phyloP scores from a whole-genome alignment of 208 protist genomes.

The Trypanosoma avium region DNA sequence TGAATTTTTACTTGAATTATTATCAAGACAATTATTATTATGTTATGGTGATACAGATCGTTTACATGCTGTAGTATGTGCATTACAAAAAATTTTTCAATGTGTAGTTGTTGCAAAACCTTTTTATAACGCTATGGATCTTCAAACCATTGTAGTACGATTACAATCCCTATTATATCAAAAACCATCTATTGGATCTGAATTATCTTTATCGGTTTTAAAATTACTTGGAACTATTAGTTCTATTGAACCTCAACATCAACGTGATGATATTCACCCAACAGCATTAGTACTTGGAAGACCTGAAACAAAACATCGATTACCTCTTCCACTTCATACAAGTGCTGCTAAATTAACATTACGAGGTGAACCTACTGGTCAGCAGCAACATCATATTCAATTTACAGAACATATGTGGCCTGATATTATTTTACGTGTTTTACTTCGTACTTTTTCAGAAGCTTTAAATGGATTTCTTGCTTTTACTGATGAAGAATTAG shows the following conservation, averaged over 20 bases:
- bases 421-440: constrained; percentile 59
- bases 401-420: constrained; percentile 56
- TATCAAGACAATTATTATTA: constrained; percentile 57
- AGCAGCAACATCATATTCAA: neutral
- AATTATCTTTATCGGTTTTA: constrained; percentile 68
- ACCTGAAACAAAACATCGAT: constrained; percentile 6
- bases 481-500: constrained; percentile 65
- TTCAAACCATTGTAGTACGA: constrained; percentile 44
- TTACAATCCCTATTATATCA: constrained; percentile 76
- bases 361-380: neutral
- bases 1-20: constrained; percentile 58
- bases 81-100: constrained; percentile 71
- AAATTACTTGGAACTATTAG: constrained; percentile 79
- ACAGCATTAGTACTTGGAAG: constrained; percentile 1
- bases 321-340: constrained; percentile 5
- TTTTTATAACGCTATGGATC: constrained; percentile 21
- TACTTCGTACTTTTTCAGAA: constrained; percentile 56
- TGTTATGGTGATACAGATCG: constrained; percentile 58
- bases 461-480: constrained; percentile 56
- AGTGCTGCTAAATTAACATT: neutral
- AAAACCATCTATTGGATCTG: constrained; percentile 64
- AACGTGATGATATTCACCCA: constrained; percentile 20
- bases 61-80: constrained; percentile 47
- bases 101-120: constrained; percentile 32
- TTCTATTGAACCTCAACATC: constrained; percentile 54